Conservation (phyloP, 2,329 filamentous ascomycete genomes). For the Pleochaeta shiraiana region DNA sequence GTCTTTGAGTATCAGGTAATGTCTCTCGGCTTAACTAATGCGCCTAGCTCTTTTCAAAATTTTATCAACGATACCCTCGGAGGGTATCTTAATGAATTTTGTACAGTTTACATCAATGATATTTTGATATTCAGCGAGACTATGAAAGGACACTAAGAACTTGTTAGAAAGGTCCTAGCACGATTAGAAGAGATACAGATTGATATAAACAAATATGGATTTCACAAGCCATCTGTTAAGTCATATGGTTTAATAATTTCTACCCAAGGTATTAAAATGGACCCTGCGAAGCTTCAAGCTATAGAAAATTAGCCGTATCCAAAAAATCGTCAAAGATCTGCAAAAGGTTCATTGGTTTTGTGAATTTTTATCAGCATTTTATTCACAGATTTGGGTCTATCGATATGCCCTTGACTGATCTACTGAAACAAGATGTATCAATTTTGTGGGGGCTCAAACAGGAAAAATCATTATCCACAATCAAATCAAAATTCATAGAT, state of each 20-base stretch:
- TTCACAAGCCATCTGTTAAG: neutral
- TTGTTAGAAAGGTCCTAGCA: neutral
- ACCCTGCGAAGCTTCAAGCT: neutral
- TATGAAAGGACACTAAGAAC: neutral
- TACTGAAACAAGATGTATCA: neutral
- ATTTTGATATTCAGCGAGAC: conserved; percentile 6
- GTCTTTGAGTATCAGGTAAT: conserved; percentile 2
- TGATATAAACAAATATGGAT: conserved; percentile 2
- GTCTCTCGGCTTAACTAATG: conserved; percentile 4
- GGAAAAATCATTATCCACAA: neutral
- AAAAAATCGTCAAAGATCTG: neutral
- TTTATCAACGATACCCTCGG: neutral
- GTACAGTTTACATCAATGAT: neutral
- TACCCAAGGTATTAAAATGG: neutral
- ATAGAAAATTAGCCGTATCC: neutral
- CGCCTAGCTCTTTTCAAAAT: conserved; percentile 4
- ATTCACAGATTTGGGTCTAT: neutral
- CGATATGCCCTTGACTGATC: neutral
- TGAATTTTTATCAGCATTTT: neutral
- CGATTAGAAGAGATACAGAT: neutral
- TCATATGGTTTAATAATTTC: neutral
- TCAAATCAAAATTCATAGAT: neutral
- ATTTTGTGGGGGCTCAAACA: neutral
- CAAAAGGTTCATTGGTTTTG: neutral
- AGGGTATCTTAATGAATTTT: neutral